Evolutionary conservation across 2,329 filamentous ascomycete species (phyloP).

Genomic region (Lecanicillium sp.): DNA sequence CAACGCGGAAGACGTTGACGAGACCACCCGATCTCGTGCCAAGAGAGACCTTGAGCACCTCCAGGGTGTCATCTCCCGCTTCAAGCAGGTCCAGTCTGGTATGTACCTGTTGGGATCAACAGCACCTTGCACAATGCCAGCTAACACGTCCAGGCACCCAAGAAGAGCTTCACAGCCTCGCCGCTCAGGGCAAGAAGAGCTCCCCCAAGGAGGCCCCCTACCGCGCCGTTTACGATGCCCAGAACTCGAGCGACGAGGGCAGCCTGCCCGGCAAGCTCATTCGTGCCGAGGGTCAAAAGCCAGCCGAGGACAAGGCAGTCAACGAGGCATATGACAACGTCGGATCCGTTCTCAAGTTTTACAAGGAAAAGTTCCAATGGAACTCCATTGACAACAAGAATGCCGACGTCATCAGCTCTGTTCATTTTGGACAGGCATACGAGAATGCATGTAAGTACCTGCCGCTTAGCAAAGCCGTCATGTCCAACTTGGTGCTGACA

Average conservation of each 20-base stretch:
- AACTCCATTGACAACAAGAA: constrained; percentile 47
- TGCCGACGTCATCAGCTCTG: constrained; percentile 43
- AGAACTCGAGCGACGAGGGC: constrained; percentile 30
- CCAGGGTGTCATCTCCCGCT: constrained; percentile 23
- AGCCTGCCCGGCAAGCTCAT: constrained; percentile 37
- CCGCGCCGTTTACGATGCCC: constrained; percentile 40
- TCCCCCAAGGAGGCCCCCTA: constrained; percentile 25
- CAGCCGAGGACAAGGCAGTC: constrained; percentile 35
- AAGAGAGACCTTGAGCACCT: constrained; percentile 35
- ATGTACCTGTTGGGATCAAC: constrained; percentile 15
- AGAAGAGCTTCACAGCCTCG: constrained; percentile 11
- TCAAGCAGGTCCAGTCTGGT: constrained; percentile 21
- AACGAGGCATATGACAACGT: constrained; percentile 47
- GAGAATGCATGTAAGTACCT: constrained; percentile 43
- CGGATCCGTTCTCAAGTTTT: constrained; percentile 44
- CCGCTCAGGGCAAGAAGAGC: constrained; percentile 2
- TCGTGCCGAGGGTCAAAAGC: constrained; percentile 37
- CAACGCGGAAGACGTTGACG: constrained; percentile 32
- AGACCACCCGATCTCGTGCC: constrained; percentile 31
- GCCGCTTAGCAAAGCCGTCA: neutral
- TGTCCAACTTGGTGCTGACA: neutral
- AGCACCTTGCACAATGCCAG: neutral
- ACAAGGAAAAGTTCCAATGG: constrained; percentile 43
- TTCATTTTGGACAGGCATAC: constrained; percentile 45
- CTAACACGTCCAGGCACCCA: constrained; percentile 17